Evolutionary conservation across 1,284 basidiomycete species (phyloP).

Genomic region (Marasmius tenuissimus): DNA sequence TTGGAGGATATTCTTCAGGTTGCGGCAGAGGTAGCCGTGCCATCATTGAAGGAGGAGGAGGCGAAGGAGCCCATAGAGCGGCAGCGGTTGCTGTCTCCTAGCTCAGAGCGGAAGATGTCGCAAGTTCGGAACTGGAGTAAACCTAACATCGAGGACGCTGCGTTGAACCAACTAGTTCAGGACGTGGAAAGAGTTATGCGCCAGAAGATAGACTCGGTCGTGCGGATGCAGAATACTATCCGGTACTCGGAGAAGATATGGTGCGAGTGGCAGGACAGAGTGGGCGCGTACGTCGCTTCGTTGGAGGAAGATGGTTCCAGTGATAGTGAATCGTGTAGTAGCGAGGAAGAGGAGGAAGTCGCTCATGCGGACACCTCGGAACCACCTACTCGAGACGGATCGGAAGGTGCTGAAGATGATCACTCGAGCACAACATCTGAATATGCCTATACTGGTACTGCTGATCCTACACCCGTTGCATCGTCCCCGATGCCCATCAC

Average conservation of each 20-base stretch:
- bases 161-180: conserved; percentile 77
- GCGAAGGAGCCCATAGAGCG: conserved; percentile 89
- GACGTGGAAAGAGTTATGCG: conserved; percentile 90
- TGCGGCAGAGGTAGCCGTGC: conserved; percentile 84
- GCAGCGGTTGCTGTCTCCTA: conserved; percentile 84
- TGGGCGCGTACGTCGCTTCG: conserved; percentile 67
- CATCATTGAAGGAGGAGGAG: conserved; percentile 89
- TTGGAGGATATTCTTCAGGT: conserved; percentile 83
- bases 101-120: conserved; percentile 82
- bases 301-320: conserved; percentile 52
- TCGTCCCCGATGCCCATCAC: conserved; percentile 53
- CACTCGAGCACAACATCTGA: conserved; percentile 64
- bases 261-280: conserved; percentile 94
- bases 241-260: conserved; percentile 97
- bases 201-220: conserved; percentile 93
- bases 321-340: conserved; percentile 34
- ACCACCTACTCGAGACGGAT: not conserved
- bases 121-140: conserved; percentile 83
- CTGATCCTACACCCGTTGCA: conserved; percentile 68
- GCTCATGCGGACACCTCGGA: conserved; percentile 25
- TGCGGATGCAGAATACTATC: conserved; percentile 97
- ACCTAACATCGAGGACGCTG: conserved; percentile 84
- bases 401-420: conserved; percentile 40
- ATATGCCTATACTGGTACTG: conserved; percentile 55
- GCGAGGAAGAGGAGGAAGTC: conserved; percentile 30